Base-by-base conservation (phyloP, 2,329 filamentous ascomycete species). In the Clarireedia homoeocarpa region DNA sequence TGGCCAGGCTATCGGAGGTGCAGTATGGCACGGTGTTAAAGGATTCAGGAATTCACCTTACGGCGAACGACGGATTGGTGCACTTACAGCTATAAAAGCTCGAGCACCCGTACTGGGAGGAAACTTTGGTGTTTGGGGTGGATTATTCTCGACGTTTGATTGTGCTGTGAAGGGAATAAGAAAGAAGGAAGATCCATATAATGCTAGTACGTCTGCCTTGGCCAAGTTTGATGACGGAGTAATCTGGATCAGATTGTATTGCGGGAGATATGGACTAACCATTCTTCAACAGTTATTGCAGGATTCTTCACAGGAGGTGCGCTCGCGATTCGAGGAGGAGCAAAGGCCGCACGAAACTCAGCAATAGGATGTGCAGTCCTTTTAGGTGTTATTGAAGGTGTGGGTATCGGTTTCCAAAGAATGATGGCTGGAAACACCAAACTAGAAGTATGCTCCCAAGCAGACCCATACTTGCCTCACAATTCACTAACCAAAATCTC, bases 101-200 rank as follows among this genome's bases (percentile, higher is more conserved):
- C 88, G 94, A 70, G 94, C 94, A 44, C 94, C 94, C 2, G 92
- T 97, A 36, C 82, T 97, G 48, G 94, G 94, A 69, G 94, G 94
- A 68, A 99, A 99, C 79, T 99, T 97, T 67, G 92, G 92, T 67
- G 90, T 95, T 56, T 97, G 94, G 92, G 92, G 94, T 70, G 94
- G 94, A 63, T 77, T 97, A 57, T 97, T 97, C 79, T 90, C 85
- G 66, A 95, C 90, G 60, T 97, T 92, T 69, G 94, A 99, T 76
- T 99, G 94, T 77, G 88, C 91, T 23, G 88, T 96, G 60, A 99
- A 97, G 80, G 92, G 92, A 57, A 77, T 92, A 56, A 79, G 91
- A 63, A 89, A 94, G 80, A 97, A 96, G 85, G 94, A 99, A 73
- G 94, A 97, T 71, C 91, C 94, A 14, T 97, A 91, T 77, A 97